Evolutionary conservation across 176 grass and related monocot genomes (phyloP).

Genomic region (Musa acuminata): DNA sequence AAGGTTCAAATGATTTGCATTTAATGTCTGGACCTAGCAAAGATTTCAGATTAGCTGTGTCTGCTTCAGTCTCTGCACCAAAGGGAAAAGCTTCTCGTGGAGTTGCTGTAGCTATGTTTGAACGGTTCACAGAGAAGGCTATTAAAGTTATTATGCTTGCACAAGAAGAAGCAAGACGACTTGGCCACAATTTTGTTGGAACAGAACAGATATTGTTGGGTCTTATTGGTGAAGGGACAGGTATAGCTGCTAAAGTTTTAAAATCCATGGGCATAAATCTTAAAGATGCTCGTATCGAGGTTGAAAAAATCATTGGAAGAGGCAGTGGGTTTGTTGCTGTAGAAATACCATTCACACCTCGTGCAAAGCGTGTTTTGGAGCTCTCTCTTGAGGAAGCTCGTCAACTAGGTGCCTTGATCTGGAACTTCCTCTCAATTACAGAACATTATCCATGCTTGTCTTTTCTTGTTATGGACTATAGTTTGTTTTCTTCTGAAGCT

Average conservation of each 20-base stretch:
- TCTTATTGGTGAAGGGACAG: constrained; percentile 73
- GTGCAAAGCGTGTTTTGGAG: constrained; percentile 75
- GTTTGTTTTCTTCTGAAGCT: not conserved
- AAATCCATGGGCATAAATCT: constrained; percentile 97
- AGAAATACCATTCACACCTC: constrained; percentile 82
- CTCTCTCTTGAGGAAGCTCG: constrained; percentile 81
- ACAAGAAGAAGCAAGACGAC: constrained; percentile 77
- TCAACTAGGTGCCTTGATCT: constrained; percentile 42
- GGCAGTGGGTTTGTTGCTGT: constrained; percentile 89
- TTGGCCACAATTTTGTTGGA: constrained; percentile 84
- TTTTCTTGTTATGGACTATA: not conserved
- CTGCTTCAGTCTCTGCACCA: constrained; percentile 27
- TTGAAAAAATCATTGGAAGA: constrained; percentile 81
- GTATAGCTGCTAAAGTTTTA: constrained; percentile 85
- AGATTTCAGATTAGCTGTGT: constrained; percentile 30
- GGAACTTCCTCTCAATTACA: not conserved
- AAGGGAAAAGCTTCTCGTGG: constrained; percentile 23
- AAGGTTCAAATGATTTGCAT: constrained; percentile 30
- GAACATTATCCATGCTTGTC: too few species aligned
- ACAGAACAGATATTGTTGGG: constrained; percentile 84
- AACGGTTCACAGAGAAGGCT: constrained; percentile 82
- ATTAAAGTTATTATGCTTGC: constrained; percentile 92
- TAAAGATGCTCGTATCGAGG: constrained; percentile 87
- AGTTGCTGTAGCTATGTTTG: constrained; percentile 57
- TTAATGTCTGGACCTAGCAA: constrained; percentile 20